Percentiles rank a stretch among this genome's conserved stretches.
Evolutionary conservation across 75 land plant species (phyloP).

Genomic region (Adiantum capillusveneris): DNA sequence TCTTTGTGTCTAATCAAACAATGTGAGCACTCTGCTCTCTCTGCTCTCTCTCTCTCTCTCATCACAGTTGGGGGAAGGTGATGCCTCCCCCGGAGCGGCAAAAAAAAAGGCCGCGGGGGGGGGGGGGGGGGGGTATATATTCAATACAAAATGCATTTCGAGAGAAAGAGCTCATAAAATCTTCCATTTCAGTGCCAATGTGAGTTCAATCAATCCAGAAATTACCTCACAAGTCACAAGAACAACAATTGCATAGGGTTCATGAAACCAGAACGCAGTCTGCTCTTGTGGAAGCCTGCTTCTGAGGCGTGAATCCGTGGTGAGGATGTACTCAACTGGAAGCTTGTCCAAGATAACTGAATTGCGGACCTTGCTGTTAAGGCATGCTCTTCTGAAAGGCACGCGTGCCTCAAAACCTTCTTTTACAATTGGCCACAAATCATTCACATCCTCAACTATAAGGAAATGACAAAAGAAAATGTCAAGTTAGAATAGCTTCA

Average conservation of each 20-base stretch:
- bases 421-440: constrained; percentile 77
- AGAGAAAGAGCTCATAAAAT: too few relatives aligned
- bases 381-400: constrained; percentile 69
- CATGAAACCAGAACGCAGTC: constrained; percentile 73
- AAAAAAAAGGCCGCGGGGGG: too few relatives aligned
- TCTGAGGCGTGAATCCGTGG: constrained; percentile 87
- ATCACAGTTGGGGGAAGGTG: too few relatives aligned
- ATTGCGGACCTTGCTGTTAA: constrained; percentile 89
- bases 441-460: constrained; percentile 95
- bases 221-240: constrained; percentile 92
- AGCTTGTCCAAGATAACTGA: constrained; percentile 65
- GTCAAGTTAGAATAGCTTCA: not conserved
- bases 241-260: constrained; percentile 81
- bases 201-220: too few relatives aligned
- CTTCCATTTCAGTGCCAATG: too few relatives aligned
- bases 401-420: constrained; percentile 69
- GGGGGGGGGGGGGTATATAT: too few relatives aligned
- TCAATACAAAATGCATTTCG: too few relatives aligned
- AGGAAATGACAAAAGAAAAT: not conserved
- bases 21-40: too few relatives aligned
- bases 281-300: constrained; percentile 81
- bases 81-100: too few relatives aligned
- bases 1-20: too few relatives aligned
- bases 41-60: too few relatives aligned
- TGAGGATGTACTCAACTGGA: constrained; percentile 84